These are phyloP conservation scores for Metschnikowia proteae DNA, from an alignment of 805 yeast species.

Conservation along the genomic window DNA sequence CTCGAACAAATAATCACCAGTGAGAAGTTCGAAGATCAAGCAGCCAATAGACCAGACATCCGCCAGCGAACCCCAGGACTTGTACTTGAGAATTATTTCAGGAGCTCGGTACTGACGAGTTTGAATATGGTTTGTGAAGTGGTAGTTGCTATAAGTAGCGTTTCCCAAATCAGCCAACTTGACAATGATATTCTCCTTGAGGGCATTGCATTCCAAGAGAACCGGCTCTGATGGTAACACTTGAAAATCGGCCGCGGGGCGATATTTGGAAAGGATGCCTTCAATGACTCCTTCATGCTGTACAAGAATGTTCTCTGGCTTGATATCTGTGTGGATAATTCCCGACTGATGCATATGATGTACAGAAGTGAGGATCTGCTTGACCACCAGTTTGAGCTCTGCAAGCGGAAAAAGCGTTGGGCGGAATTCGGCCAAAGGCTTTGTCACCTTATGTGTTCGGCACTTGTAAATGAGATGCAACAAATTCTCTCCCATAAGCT, in stretches of 20 bases:
- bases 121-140: conserved; percentile 85
- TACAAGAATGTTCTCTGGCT: conserved; percentile 58
- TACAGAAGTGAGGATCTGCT: conserved; percentile 68
- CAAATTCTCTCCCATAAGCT: conserved; percentile 91
- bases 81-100: conserved; percentile 51
- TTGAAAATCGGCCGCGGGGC: conserved; percentile 5
- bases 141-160: conserved; percentile 77
- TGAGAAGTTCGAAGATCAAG: conserved; percentile 80
- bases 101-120: conserved; percentile 93
- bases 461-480: conserved; percentile 78
- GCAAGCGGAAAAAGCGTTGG: conserved; percentile 49
- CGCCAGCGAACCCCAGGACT: conserved; percentile 87
- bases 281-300: conserved; percentile 1
- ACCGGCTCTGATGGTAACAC: conserved; percentile 18
- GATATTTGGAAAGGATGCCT: background rate
- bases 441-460: conserved; percentile 42
- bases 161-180: conserved; percentile 94
- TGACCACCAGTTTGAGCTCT: conserved; percentile 77
- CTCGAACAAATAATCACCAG: conserved; percentile 93
- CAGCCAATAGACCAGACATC: conserved; percentile 98
- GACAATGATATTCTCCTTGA: conserved; percentile 26
- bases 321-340: conserved; percentile 68
- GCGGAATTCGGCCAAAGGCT: background rate
- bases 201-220: background rate
- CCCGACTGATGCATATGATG: conserved; percentile 75